Percentiles rank a stretch among this genome's conserved stretches.
Evolutionary conservation across 148 eudicot genomes (phyloP).

Genomic region (Mesembryanthemum crystallinum): DNA sequence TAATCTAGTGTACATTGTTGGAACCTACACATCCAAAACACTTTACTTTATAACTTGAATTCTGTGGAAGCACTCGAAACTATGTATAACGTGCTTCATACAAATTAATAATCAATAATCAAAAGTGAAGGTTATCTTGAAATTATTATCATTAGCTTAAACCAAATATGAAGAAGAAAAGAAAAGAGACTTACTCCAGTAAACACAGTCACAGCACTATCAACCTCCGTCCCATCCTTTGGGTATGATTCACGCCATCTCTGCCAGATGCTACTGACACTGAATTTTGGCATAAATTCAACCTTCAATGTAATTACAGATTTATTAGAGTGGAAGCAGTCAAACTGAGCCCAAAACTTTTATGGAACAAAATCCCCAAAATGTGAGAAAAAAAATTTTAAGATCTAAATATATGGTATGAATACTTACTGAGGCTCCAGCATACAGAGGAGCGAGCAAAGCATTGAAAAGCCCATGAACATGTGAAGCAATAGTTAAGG

Average conservation of each 20-base stretch:
- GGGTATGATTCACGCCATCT: slow-evolving; percentile 97
- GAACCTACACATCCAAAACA: slow-evolving; percentile 57
- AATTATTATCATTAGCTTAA: background rate
- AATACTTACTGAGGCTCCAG: slow-evolving; percentile 73
- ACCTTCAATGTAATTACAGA: slow-evolving; percentile 52
- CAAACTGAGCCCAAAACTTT: background rate
- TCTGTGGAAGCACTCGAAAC: background rate
- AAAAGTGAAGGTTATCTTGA: background rate
- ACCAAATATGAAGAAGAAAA: background rate
- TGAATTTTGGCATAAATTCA: slow-evolving; percentile 94
- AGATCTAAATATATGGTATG: background rate
- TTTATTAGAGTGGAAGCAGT: slow-evolving; percentile 1
- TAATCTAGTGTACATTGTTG: slow-evolving; percentile 91
- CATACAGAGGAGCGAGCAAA: slow-evolving; percentile 84
- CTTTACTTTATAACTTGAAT: background rate
- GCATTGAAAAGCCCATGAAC: slow-evolving; percentile 99
- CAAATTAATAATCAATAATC: background rate
- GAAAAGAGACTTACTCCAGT: slow-evolving; percentile 68
- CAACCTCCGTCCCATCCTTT: slow-evolving; percentile 50
- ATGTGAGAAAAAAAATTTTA: background rate
- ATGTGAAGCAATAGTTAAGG: slow-evolving; percentile 72
- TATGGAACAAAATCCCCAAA: background rate
- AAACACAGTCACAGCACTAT: slow-evolving; percentile 76
- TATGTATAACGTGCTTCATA: background rate
- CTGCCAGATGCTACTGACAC: slow-evolving; percentile 98